phyloP scores from a whole-genome alignment of 2,329 filamentous ascomycete genomes.

The Dothideomycetidae sp. region DNA sequence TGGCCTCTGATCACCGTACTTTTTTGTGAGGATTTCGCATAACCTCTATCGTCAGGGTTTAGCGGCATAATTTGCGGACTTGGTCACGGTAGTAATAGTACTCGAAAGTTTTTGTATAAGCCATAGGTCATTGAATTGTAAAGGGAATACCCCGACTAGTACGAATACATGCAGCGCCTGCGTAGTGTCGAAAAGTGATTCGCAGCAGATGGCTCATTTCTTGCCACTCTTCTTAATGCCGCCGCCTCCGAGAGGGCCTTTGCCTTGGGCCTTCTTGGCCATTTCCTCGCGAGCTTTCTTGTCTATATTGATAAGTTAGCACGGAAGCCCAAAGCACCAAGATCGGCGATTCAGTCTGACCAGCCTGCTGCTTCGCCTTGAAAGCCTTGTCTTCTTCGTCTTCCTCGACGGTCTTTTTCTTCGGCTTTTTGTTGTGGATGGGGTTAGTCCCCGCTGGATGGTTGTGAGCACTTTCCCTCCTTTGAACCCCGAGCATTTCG shows the following conservation, averaged over 20 bases:
- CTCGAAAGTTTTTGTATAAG: too few species aligned
- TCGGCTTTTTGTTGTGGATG: conserved; percentile 62
- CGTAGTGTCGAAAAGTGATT: too few species aligned
- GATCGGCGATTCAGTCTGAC: too few species aligned
- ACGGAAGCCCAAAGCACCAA: background rate
- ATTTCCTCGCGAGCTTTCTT: conserved; percentile 67
- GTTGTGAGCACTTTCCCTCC: conserved; percentile 11
- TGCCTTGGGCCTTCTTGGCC: conserved; percentile 70
- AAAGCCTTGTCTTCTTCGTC: conserved; percentile 79
- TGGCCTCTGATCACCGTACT: background rate
- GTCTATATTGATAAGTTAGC: conserved; percentile 22
- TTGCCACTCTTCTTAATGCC: conserved; percentile 98
- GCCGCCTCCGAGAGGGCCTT: conserved; percentile 76
- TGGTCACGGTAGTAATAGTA: too few species aligned
- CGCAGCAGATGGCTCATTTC: too few species aligned
- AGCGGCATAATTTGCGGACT: too few species aligned
- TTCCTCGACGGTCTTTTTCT: conserved; percentile 65
- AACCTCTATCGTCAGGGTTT: too few species aligned
- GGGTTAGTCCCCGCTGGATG: conserved; percentile 36
- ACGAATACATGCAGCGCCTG: too few species aligned
- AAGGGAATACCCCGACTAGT: too few species aligned
- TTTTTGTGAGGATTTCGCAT: background rate
- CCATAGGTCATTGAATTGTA: too few species aligned
- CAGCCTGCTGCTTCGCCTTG: conserved; percentile 70
- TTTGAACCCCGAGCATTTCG: conserved; percentile 1